Evolutionary conservation across 1,284 basidiomycete genomes (phyloP).

Genomic region (Stygiomarasmius scandens): DNA sequence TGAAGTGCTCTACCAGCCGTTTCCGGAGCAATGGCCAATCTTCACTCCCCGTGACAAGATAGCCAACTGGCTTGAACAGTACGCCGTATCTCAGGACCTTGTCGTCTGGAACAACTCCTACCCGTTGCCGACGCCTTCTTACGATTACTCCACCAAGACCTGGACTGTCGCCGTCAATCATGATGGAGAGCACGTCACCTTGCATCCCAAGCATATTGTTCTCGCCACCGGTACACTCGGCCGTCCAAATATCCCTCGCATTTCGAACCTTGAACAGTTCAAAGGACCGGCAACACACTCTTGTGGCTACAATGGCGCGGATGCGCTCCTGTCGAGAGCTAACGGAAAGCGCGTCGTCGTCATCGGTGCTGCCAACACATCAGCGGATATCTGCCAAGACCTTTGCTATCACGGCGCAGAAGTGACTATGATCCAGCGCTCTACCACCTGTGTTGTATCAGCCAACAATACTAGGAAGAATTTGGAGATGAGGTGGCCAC

Average conservation of each 20-base stretch:
- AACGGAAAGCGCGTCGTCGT: conserved; percentile 38
- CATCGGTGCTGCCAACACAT: conserved; percentile 43
- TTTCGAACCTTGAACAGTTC: conserved; percentile 30
- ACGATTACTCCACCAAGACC: conserved; percentile 28
- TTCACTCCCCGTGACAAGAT: conserved; percentile 41
- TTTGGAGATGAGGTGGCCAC: conserved; percentile 37
- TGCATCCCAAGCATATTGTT: conserved; percentile 40
- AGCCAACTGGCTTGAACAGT: conserved; percentile 42
- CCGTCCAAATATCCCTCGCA: conserved; percentile 30
- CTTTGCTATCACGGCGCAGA: conserved; percentile 31
- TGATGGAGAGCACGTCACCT: conserved; percentile 26
- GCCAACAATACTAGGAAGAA: conserved; percentile 26
- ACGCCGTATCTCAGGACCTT: conserved; percentile 37
- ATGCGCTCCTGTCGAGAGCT: conserved; percentile 17
- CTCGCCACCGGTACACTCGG: conserved; percentile 40
- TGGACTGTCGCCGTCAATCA: conserved; percentile 36
- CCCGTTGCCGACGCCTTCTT: conserved; percentile 27
- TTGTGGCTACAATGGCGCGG: conserved; percentile 29
- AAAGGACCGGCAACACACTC: conserved; percentile 34
- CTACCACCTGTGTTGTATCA: conserved; percentile 39
- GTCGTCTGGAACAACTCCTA: conserved; percentile 37
- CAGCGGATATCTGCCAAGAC: conserved; percentile 42
- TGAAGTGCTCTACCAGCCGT: conserved; percentile 44
- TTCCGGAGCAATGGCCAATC: conserved; percentile 38
- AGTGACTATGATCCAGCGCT: conserved; percentile 44